Evolutionary conservation across 441 rosid genomes (phyloP), one percentile per base, ranked within the genome.

Genomic region (Codiaeum variegatum): DNA sequence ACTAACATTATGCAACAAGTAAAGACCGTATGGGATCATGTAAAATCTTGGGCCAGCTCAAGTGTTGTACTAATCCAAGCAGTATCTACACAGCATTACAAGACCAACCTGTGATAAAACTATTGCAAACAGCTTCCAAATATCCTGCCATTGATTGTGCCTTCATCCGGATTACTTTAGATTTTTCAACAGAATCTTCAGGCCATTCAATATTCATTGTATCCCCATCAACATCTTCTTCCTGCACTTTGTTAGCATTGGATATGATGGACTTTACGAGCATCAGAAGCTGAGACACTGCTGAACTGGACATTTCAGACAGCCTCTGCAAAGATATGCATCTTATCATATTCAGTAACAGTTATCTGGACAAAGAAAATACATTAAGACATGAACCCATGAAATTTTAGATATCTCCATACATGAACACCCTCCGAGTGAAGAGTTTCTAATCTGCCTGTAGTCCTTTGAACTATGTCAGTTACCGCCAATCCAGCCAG

Each of bases 371-470:
- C 3, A 23, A 15, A 46, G 47, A 61, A 66, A 68, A 7, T 10
- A 12, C 24, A 60, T 29, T 34, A 76, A 51, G 28, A 18, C 7
- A 42, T 54, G 32, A 23, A 73, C 36, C 54, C n/a, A 69, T 55
- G 66, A 79, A 69, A 78, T 67, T 32, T 52, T 80, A 70, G 31
- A 47, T 34, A 73, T 82, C 55, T 80, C 23, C 91, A 66, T 86
- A 95, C 98, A 81, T 95, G 99, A 85, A 93, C 87, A 49, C 99
- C 97, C 82, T 95, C 98, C 6, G 99, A 91, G 80, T 95, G 99
- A 76, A 93, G 91, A 51, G 93, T 83, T 75, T 95, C 99, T 42
- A 91, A 85, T 79, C 99, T 88, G 83, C 95, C 88, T 59, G 87
- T 76, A 13, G 99, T 93, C 72, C 92, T 87, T 77, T 91, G 96